Evolutionary conservation across 2,329 filamentous ascomycete species (phyloP), one percentile per base, ranked within the genome.

Genomic region (Cladosporium sp.): DNA sequence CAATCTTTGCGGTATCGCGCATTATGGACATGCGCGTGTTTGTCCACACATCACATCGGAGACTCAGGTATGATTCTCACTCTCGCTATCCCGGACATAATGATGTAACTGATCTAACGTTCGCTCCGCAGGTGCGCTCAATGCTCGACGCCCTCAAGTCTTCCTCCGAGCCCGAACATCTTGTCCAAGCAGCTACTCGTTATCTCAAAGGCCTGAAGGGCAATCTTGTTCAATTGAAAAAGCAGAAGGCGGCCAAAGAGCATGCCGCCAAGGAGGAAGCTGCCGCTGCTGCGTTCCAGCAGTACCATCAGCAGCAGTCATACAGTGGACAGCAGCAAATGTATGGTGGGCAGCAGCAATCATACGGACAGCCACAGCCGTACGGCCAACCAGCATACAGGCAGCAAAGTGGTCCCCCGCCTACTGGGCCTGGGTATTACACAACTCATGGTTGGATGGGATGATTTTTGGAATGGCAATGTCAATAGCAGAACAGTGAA

Each of bases 41-140:
- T 92, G 89, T 72, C 86, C 88, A 15, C 86, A 88, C 73, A 81
- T 92, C 61, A 81, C 80, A 64, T 87, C 86, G 3, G 86, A 90
- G 68, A 84, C 83, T 3, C 77, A 77, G 68, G 74, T 75, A 72
- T 24, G 67, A 24, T 34, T 32, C 30, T 12, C 36, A 14, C 38
- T n/a, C 47, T 18, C 2, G 24, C 12, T 8, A 30, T 55, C 21
- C 18, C 11, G 38, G 14, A 36, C 26, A 34, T 52, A 15, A 1
- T n/a, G 8, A 26, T 2, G 18, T 15, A 6, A 15, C 28, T 18
- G 12, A 52, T 30, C 49, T 30, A 52, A 52, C 12, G 1, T 10
- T 52, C 26, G 3, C n/a, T 21, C 3, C 12, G 6, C 85, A 91
- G 72, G 81, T 92, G 18, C 82, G 84, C 64, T 79, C 84, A 24